Base-by-base conservation (phyloP, 2,329 filamentous ascomycete genomes). In the Aspergillus calidoustus region DNA sequence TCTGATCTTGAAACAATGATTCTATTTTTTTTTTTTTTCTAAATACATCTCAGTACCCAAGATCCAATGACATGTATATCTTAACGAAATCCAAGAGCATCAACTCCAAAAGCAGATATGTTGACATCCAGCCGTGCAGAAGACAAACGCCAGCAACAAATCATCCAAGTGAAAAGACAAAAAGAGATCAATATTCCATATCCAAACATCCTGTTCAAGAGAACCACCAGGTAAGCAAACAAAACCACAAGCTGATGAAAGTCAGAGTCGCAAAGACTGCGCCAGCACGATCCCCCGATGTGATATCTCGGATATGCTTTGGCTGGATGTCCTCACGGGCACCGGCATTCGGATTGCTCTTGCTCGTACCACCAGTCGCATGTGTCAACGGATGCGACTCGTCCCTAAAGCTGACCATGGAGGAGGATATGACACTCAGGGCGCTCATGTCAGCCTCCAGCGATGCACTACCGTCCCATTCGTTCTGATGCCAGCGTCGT, bases 331-430 rank as follows among this genome's bases (percentile, higher is more conserved):
- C 54, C 8, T 67, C 57, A 3, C 51, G 63, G 49, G 71, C 73
- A 11, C 80, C 80, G 4, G 80, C 80, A 54, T 66, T 74, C 7
- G 80, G 77, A 63, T 83, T 73, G 30, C 79, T 82, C 56, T 77
- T 74, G 67, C 84, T 86, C 4, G 81, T 89, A 25, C 89, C 89
- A 54, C 89, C 89, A 1, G 77, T 86, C 4, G 77, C 68, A 28
- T 80, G 74, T 1, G 79, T 82, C 49, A 79, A 70, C 1, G 81
- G 81, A 79, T 80, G 30, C 64, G 53, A 4, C 75, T 17, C n/a
- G 54, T 51, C 2, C 64, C 57, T 56, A 67, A 68, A 62, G 73
- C 69, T 1, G 65, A 76, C 64, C 63, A 78, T 61, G 6, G 66
- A 64, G 15, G 73, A 72, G 22, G 74, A 69, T 11, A 77, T 67